A percentile compares a stretch with the other conserved stretches of the same genome.
phyloP scores from a whole-genome alignment of 2,329 filamentous ascomycete genomes.

The Colletotrichum horii region DNA sequence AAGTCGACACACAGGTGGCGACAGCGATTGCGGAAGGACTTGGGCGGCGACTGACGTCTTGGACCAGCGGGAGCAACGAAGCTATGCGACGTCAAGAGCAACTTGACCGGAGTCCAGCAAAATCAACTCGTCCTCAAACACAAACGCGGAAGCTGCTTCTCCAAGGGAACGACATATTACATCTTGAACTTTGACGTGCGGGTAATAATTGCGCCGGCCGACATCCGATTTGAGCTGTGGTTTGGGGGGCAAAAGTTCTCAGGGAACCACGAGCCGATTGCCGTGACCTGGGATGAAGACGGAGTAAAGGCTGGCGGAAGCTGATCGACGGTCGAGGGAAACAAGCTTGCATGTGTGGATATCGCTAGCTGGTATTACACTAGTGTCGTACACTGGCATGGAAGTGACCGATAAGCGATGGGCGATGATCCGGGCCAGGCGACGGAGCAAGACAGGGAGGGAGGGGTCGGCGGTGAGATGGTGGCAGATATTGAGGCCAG shows the following conservation, averaged over 20 bases:
- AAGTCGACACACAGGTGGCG: conserved; percentile 3
- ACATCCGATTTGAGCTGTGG: conserved; percentile 54
- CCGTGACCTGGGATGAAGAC: conserved; percentile 37
- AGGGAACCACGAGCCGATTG: conserved; percentile 41
- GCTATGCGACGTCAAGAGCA: conserved; percentile 45
- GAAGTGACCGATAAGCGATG: not conserved
- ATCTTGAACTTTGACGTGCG: conserved; percentile 53
- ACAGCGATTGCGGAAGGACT: not conserved
- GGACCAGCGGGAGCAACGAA: conserved; percentile 38
- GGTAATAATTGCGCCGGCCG: conserved; percentile 59
- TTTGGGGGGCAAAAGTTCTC: conserved; percentile 44
- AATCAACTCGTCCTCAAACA: conserved; percentile 41
- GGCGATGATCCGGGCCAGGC: not conserved
- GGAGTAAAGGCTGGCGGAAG: conserved; percentile 17
- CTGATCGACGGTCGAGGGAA: not conserved
- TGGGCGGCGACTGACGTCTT: not conserved
- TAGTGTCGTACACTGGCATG: not conserved
- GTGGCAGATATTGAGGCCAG: not conserved
- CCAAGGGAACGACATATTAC: conserved; percentile 40
- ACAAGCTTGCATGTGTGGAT: not conserved
- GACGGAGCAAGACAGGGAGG: not conserved
- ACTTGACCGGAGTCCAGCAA: conserved; percentile 43
- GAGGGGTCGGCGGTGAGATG: not conserved
- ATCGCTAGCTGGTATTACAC: not conserved
- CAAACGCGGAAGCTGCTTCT: conserved; percentile 37